phyloP scores from a whole-genome alignment of 768 basidiomycete species.

The Phaffia tasmanica region DNA sequence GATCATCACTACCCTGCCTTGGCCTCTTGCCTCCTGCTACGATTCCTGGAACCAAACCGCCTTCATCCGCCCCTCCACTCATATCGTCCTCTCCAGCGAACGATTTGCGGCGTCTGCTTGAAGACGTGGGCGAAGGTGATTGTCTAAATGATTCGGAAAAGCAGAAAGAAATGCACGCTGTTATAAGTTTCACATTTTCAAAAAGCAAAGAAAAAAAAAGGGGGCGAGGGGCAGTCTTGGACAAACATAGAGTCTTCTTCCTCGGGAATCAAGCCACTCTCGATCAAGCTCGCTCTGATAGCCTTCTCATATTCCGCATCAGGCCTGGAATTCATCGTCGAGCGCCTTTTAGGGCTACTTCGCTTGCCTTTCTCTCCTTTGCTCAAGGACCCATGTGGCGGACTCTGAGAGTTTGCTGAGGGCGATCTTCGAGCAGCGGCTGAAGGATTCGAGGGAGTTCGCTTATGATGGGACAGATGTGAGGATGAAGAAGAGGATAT shows the following conservation, averaged over 20 bases:
- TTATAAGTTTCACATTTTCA: slow-evolving; percentile 1
- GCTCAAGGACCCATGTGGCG: background rate
- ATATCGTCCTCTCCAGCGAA: background rate
- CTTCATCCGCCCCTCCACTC: slow-evolving; percentile 2
- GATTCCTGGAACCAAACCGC: background rate
- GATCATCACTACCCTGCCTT: background rate
- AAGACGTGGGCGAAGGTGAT: slow-evolving; percentile 4
- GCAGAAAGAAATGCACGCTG: background rate
- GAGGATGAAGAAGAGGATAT: slow-evolving; percentile 54
- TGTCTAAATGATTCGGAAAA: background rate
- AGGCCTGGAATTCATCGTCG: slow-evolving; percentile 86
- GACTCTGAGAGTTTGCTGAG: slow-evolving; percentile 22
- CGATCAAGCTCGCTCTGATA: slow-evolving; percentile 32
- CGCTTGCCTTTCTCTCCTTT: slow-evolving; percentile 8
- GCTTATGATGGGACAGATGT: slow-evolving; percentile 8
- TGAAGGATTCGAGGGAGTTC: slow-evolving; percentile 27
- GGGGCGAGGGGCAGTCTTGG: background rate
- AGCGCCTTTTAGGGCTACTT: slow-evolving; percentile 59
- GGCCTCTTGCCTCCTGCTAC: background rate
- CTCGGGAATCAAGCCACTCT: slow-evolving; percentile 2
- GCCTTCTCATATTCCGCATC: slow-evolving; percentile 84
- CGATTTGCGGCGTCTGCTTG: background rate
- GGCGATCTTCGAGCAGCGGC: slow-evolving; percentile 20
- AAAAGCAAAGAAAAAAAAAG: background rate
- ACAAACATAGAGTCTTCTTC: slow-evolving; percentile 11